phyloP scores from a whole-genome alignment of 352 stramenopile genomes.

The Pythium rishiriense region DNA sequence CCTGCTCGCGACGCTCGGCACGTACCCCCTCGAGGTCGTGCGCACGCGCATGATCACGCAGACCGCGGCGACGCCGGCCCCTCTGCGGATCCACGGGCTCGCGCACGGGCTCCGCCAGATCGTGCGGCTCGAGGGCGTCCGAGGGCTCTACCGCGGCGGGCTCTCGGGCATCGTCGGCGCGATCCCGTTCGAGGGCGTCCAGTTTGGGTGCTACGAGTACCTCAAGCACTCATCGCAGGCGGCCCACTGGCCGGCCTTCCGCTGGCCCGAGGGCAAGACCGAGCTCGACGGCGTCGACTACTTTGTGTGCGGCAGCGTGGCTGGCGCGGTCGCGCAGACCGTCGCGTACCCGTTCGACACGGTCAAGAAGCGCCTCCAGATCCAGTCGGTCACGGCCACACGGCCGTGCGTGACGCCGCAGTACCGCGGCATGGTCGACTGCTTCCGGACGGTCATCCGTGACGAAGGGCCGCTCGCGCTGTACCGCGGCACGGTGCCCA shows the following conservation, averaged over 20 bases:
- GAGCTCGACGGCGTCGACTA: constrained; percentile 76
- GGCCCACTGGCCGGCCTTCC: constrained; percentile 56
- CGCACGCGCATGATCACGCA: constrained; percentile 81
- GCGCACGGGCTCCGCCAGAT: constrained; percentile 63
- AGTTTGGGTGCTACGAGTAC: constrained; percentile 87
- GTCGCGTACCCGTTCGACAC: constrained; percentile 86
- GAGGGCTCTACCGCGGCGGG: constrained; percentile 71
- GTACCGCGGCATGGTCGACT: constrained; percentile 77
- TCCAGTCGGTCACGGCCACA: constrained; percentile 31
- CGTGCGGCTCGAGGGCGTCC: constrained; percentile 56
- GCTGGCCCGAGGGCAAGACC: constrained; percentile 63
- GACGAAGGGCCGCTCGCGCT: constrained; percentile 69
- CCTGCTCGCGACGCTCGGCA: constrained; percentile 69
- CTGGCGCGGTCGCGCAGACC: constrained; percentile 75
- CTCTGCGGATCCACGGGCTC: constrained; percentile 56
- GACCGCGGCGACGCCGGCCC: constrained; percentile 34
- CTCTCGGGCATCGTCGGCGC: constrained; percentile 64
- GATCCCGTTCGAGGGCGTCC: constrained; percentile 80
- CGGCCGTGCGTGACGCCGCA: constrained; percentile 23
- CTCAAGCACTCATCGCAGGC: constrained; percentile 53
- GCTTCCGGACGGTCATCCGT: constrained; percentile 67
- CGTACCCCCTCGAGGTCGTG: constrained; percentile 82
- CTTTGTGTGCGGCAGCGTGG: constrained; percentile 74
- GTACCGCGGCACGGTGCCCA: constrained; percentile 78
- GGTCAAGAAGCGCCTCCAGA: constrained; percentile 83